Percentiles rank a stretch among this genome's conserved stretches.
Conservation (phyloP, 306 rosid species). For the Prosopis cineraria region DNA sequence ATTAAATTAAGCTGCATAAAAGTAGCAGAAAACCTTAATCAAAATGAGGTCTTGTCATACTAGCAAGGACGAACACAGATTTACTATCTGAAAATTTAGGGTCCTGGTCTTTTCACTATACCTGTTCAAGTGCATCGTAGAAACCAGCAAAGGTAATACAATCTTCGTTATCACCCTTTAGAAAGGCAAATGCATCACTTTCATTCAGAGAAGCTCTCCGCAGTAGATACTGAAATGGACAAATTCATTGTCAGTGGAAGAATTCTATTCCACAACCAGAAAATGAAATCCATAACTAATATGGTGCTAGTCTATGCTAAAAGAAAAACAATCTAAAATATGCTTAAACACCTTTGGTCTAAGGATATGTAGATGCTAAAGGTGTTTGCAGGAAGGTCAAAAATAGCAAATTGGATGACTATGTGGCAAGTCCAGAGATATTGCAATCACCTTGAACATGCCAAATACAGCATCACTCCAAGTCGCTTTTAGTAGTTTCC, state of each 20-base stretch:
- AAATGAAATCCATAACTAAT: neutral
- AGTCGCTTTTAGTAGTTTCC: slow-evolving; percentile 69
- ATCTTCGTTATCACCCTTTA: slow-evolving; percentile 70
- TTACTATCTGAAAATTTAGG: neutral
- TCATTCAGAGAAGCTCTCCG: slow-evolving; percentile 68
- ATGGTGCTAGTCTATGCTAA: neutral
- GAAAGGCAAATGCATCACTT: slow-evolving; percentile 67
- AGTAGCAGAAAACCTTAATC: neutral
- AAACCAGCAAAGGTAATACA: slow-evolving; percentile 68
- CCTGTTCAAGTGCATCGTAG: slow-evolving; percentile 79
- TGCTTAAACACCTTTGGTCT: neutral
- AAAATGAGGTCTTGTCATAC: slow-evolving; percentile 17
- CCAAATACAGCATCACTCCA: slow-evolving; percentile 82
- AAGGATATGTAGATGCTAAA: neutral
- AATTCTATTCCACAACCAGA: slow-evolving; percentile 22
- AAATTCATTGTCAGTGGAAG: slow-evolving; percentile 32
- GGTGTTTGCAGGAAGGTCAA: slow-evolving; percentile 17
- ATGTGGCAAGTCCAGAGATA: neutral
- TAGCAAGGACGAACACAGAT: neutral
- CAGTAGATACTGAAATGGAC: slow-evolving; percentile 58
- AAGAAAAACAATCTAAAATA: slow-evolving; percentile 1
- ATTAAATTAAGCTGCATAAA: slow-evolving; percentile 65
- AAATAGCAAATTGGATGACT: neutral
- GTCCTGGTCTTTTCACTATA: slow-evolving; percentile 22
- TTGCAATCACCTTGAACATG: slow-evolving; percentile 73